Percentiles rank a stretch among this genome's conserved stretches.
Conservation (phyloP, 2,329 filamentous ascomycete genomes). For the Nemania sp. region DNA sequence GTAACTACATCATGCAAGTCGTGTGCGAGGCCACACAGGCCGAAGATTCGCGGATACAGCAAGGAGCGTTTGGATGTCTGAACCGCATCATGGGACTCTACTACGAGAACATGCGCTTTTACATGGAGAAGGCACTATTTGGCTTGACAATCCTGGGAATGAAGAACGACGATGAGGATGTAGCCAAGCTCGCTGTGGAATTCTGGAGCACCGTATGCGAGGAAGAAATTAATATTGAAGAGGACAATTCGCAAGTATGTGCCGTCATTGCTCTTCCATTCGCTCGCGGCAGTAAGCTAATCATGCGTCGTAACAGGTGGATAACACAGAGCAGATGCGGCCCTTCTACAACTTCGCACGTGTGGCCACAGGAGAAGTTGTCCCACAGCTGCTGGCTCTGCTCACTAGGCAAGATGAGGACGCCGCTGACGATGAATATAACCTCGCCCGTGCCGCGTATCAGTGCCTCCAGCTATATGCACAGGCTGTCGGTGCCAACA, state of each 20-base stretch:
- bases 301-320: conserved; percentile 48
- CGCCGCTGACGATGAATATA: conserved; percentile 95
- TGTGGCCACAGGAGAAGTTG: conserved; percentile 89
- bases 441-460: conserved; percentile 90
- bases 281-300: conserved; percentile 10
- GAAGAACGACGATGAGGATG: conserved; percentile 97
- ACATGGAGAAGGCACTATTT: conserved; percentile 99
- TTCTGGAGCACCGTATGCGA: conserved; percentile 99
- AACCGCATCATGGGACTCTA: conserved; percentile 99
- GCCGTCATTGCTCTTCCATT: not conserved
- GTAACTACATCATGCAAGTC: conserved; percentile 99
- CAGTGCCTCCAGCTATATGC: conserved; percentile 95
- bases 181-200: conserved; percentile 95
- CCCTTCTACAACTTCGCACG: conserved; percentile 96
- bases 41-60: conserved; percentile 86
- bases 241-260: conserved; percentile 83
- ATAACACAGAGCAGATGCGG: conserved; percentile 81
- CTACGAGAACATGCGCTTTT: conserved; percentile 99
- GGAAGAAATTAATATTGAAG: conserved; percentile 96
- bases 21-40: conserved; percentile 98
- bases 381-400: conserved; percentile 84
- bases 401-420: conserved; percentile 98
- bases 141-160: conserved; percentile 97
- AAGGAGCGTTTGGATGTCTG: conserved; percentile 93
- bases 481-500: conserved; percentile 81